Base-by-base conservation (phyloP, 2,329 filamentous ascomycete genomes). In the Aspergillus texensis region DNA sequence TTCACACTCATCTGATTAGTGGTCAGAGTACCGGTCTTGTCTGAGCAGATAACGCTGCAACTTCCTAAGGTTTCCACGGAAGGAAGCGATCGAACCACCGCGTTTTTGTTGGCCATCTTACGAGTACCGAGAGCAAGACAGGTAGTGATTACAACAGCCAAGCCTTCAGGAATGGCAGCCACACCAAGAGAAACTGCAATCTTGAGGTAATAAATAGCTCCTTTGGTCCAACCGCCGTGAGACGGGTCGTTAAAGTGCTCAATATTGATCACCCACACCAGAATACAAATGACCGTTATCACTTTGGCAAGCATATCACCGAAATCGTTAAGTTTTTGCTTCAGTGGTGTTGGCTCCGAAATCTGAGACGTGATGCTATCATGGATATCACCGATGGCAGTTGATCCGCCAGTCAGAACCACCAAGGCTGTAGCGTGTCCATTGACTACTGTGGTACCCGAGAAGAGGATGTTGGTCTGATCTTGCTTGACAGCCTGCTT, bases 1-100 rank as follows among this genome's bases (percentile, higher is more conserved):
- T 89, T 95, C 62, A 97, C 95, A 75, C 95, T 98, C 95, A 99
- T 99, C 81, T 98, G 94, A 82, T 99, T 99, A 46, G 95, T 99
- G 12, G 95, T 99, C 76, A 99, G 82, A 56, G 95, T 99, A 71
- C 95, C 96, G 6, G 95, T 99, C 85, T 99, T 99, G 84, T 99
- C 95, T 4, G 96, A 99, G 84, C 96, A 99, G 77, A 99, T 97
- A 62, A 99, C 94, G 74, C 95, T 99, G 87, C 95, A 99, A 85
- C 95, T 99, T 76, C 95, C 95, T 59, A 99, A 86, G 14, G 95
- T 99, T 81, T 99, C 95, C 58, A 99, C 95, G 1, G 95, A 99
- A 24, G 95, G 95, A 71, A 99, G 83, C 76, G 93, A 97, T 79
- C 96, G 89, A 63, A 99, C 96, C 43, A 99, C 94, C 9, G 95